phyloP scores from a whole-genome alignment of 192 early-diverging fungal species.

The Thamnidium elegans region DNA sequence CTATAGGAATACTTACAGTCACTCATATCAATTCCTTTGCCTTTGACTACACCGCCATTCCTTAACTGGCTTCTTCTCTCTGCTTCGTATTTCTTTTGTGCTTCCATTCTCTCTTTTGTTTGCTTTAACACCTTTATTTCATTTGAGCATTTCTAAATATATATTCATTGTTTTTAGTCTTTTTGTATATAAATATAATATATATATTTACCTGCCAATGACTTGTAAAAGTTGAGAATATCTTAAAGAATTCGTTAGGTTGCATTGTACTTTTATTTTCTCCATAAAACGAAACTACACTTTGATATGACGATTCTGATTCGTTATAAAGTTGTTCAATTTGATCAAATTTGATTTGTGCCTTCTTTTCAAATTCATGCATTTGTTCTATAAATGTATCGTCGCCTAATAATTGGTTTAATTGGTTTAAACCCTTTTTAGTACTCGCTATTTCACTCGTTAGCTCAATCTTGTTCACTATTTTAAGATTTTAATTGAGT shows the following conservation, averaged over 20 bases:
- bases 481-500: background rate
- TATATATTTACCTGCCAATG: constrained; percentile 57
- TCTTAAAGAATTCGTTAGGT: constrained; percentile 82
- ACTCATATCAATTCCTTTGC: constrained; percentile 18
- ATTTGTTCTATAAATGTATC: constrained; percentile 67
- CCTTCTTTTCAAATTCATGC: constrained; percentile 55
- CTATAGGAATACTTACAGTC: constrained; percentile 3
- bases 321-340: constrained; percentile 52
- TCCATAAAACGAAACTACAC: constrained; percentile 64
- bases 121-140: constrained; percentile 13
- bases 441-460: constrained; percentile 43
- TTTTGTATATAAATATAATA: too few species aligned
- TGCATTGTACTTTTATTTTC: constrained; percentile 65
- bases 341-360: constrained; percentile 50
- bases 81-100: constrained; percentile 42
- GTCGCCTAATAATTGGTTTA: constrained; percentile 41
- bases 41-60: background rate
- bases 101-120: constrained; percentile 46
- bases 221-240: constrained; percentile 72
- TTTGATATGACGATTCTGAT: constrained; percentile 59
- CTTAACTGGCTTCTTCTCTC: constrained; percentile 31
- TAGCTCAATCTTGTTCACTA: constrained; percentile 30
- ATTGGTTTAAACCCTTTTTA: constrained; percentile 36
- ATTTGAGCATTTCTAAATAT: constrained; percentile 22
- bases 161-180: background rate